Base-by-base conservation (phyloP, 129 eudicot species). In the Artemisia tridentata region DNA sequence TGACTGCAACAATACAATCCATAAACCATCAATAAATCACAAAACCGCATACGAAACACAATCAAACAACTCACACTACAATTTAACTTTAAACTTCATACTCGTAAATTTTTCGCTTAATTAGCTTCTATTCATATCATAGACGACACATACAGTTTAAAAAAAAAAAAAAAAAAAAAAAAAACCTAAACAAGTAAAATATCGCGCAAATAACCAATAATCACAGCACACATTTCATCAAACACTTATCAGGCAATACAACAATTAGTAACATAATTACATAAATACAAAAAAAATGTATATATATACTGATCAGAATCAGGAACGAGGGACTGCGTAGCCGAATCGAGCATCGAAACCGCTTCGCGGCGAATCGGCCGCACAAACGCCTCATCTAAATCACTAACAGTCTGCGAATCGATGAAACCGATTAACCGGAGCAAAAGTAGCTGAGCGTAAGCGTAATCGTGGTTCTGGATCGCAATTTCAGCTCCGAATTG, bases 401-500 rank as follows among this genome's bases (percentile, higher is more conserved):
- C 81, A 66, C 69, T 53, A 4, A 48, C 76, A 10, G 85, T 74
- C 9, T 72, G 85, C 53, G 96, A 87, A 78, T 93, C 96, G 78
- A 93, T 97, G 79, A 93, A 93, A 21, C 99, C 99, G 79, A 93
- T 72, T 65, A 93, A 92, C 17, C 90, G 91, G 65, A 93, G 92
- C 54, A 79, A 78, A 20, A 90, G 89, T 47, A 84, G 73, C 43
- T 85, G 91, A 38, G 97, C 96, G 58, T 78, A 78, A 62, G 73
- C 34, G 76, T 81, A 93, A 79, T 93, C 97, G 18, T 87, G 71
- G 50, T 79, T 93, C 75, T 84, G 79, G 61, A 87, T 71, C 58
- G 97, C 96, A 10, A 71, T 65, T 18, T 87, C 97, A 2, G 92
- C 92, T 15, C 96, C 99, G 73, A 93, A 93, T 8, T 78, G 74